phyloP scores from a whole-genome alignment of 202 grass and related monocot species.

The Hordeum pubiflorum region DNA sequence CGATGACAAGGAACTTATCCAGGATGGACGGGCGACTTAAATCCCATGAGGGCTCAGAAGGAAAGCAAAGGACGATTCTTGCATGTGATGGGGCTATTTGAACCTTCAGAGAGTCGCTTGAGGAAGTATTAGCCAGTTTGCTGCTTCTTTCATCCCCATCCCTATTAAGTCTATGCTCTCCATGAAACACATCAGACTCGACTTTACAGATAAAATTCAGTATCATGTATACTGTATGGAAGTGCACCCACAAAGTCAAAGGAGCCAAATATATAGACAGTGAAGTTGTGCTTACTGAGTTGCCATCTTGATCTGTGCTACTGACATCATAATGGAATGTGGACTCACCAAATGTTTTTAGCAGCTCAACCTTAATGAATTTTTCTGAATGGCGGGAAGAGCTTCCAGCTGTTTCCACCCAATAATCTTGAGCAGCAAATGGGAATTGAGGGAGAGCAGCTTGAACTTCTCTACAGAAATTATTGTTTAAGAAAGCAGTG shows the following conservation, averaged over 20 bases:
- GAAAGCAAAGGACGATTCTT: slow-evolving; percentile 83
- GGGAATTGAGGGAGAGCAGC: slow-evolving; percentile 52
- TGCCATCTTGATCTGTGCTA: slow-evolving; percentile 55
- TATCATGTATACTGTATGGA: slow-evolving; percentile 66
- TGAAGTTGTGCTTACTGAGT: slow-evolving; percentile 46
- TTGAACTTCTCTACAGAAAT: slow-evolving; percentile 69
- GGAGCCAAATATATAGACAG: slow-evolving; percentile 59
- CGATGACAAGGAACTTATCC: slow-evolving; percentile 72
- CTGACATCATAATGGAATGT: slow-evolving; percentile 50
- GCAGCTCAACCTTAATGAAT: slow-evolving; percentile 61
- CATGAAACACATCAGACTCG: slow-evolving; percentile 31
- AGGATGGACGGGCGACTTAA: slow-evolving; percentile 44
- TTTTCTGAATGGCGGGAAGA: slow-evolving; percentile 30
- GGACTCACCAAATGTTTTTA: slow-evolving; percentile 71
- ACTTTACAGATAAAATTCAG: slow-evolving; percentile 55
- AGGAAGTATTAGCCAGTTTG: slow-evolving; percentile 29
- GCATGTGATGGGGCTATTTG: slow-evolving; percentile 45
- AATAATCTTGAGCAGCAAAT: slow-evolving; percentile 35
- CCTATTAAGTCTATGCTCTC: slow-evolving; percentile 27
- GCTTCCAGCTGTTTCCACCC: slow-evolving; percentile 25
- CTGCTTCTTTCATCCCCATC: slow-evolving; percentile 26
- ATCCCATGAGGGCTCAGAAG: slow-evolving; percentile 44
- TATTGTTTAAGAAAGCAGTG: slow-evolving; percentile 52
- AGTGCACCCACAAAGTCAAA: slow-evolving; percentile 81
- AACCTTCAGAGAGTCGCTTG: slow-evolving; percentile 39